Conservation (phyloP, 495 filamentous ascomycete species). For the Penicilliopsis zonata region DNA sequence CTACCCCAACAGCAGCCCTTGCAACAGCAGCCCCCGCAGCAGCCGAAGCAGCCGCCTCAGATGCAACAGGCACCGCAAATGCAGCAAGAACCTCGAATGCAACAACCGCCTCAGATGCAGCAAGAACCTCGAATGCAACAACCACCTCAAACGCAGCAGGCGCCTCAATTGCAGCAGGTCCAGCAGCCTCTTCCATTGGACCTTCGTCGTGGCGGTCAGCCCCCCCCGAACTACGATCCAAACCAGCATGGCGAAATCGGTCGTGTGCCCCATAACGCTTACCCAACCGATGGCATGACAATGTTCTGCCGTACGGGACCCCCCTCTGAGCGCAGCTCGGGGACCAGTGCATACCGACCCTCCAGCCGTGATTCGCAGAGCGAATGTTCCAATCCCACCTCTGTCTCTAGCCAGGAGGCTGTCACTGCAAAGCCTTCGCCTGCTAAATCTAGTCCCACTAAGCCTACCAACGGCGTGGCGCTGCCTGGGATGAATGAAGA, state of each 20-base stretch:
- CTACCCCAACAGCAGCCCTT: neutral
- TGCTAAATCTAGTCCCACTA: no score
- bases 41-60: constrained; percentile 18
- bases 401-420: constrained; percentile 73
- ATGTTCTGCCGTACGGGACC: constrained; percentile 89
- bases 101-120: constrained; percentile 5
- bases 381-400: constrained; percentile 83
- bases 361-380: constrained; percentile 85
- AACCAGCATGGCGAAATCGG: constrained; percentile 52
- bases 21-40: constrained; percentile 3
- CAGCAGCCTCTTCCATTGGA: constrained; percentile 38
- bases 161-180: constrained; percentile 3
- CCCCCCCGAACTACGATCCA: constrained; percentile 38
- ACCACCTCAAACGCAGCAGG: no score
- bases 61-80: constrained; percentile 42
- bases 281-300: constrained; percentile 95
- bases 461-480: constrained; percentile 41
- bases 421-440: constrained; percentile 56
- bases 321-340: constrained; percentile 74
- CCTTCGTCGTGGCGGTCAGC: constrained; percentile 35
- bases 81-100: constrained; percentile 32
- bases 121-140: constrained; percentile 2
- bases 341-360: constrained; percentile 60
- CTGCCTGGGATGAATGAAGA: constrained; percentile 39
- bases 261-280: constrained; percentile 78